Evolutionary conservation across 2,329 filamentous ascomycete genomes (phyloP).

Genomic region (Botrytis paeoniae): DNA sequence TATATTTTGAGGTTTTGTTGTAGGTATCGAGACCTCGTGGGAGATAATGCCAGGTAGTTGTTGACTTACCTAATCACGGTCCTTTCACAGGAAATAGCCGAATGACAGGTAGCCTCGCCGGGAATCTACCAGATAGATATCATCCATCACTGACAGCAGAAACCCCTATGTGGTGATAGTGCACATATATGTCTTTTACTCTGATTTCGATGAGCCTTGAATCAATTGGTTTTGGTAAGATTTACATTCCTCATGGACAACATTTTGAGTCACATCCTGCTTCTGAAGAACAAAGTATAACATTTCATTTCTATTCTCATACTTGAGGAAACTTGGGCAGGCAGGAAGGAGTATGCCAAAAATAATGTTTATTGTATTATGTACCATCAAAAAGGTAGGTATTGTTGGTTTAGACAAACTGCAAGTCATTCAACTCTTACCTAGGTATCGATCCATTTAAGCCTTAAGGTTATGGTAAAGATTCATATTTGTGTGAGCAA

Average conservation of each 20-base stretch:
- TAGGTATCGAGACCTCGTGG: not conserved
- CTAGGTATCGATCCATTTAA: not conserved
- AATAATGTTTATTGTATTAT: not conserved
- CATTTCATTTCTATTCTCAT: not conserved
- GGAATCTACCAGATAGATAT: not conserved
- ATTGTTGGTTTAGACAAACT: not conserved
- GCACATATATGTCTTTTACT: not conserved
- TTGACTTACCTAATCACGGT: slow-evolving; percentile 19
- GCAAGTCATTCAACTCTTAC: not conserved
- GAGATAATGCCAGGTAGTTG: slow-evolving; percentile 22
- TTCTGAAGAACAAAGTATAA: not conserved
- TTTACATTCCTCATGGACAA: not conserved
- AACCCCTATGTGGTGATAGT: not conserved
- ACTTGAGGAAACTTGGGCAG: not conserved
- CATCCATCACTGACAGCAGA: not conserved
- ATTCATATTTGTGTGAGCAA: not conserved
- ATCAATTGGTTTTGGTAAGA: not conserved
- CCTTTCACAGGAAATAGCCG: slow-evolving; percentile 14
- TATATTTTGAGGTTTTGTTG: slow-evolving; percentile 5
- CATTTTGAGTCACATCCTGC: not conserved
- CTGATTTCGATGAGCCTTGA: not conserved
- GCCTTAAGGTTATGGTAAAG: not conserved
- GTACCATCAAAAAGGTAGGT: not conserved
- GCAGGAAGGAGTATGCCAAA: not conserved
- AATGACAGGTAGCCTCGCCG: slow-evolving; percentile 15